Evolutionary conservation across 345 rosid genomes (phyloP), one percentile per base, ranked within the genome.

Genomic region (Hibiscus mutabilis): DNA sequence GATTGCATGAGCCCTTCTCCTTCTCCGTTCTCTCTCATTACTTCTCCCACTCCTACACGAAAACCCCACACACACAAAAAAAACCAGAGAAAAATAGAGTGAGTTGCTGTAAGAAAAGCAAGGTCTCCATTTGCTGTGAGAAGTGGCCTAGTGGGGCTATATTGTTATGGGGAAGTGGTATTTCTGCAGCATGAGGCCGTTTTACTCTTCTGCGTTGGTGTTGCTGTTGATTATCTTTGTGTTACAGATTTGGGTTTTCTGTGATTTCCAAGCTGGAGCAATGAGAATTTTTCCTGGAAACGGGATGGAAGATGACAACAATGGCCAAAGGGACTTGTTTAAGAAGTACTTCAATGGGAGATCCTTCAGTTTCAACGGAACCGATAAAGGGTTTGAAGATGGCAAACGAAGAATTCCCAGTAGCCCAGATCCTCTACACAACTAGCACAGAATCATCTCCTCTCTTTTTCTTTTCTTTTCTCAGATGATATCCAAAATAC

Each of bases 401-500:
- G 82, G 67, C 82, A 86, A 91, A 79, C 79, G 97, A 85, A 84
- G 64, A 61, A 91, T 91, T 19, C 92, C 92, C 85, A 91, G 92
- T 72, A 85, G 97, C 81, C 97, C 97, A 80, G 97, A 91, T 83
- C 94, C 94, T 84, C 87, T 91, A 75, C 97, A 91, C 78, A 91
- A 91, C 86, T 87, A 91, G 88, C 70, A 57, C 51, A 81, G 66
- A 7, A 37, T 8, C 10, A 37, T 37, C 1, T 37, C 42, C 42
- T 37, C 42, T 25, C 2, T 25, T 25, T 31, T 53, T 12, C 25
- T 13, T 27, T 62, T 18, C 22, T 7, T 61, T 53, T 5, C 22
- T 40, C 71, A 24, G 2, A 73, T 75, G 46, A 51, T 71, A n/a
- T 21, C 90, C 87, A 84, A 84, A 86, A 86, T 86, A 84, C 83